Base-by-base conservation (phyloP, 768 basidiomycete species). In the Termitomyces titanicus region DNA sequence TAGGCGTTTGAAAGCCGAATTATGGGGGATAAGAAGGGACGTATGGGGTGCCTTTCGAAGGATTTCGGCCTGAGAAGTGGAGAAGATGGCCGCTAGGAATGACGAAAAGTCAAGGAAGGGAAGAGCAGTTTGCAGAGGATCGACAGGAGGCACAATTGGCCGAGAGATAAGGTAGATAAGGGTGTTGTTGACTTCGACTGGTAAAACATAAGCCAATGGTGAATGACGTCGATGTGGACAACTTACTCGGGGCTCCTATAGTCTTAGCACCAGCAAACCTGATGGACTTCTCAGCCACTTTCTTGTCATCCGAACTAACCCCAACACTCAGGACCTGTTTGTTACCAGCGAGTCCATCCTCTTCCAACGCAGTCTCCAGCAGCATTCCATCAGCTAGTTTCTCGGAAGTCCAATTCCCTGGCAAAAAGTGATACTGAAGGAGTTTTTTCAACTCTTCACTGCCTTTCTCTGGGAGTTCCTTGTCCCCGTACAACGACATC, bases 401-500 rank as follows among this genome's bases (percentile, higher is more conserved):
- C 51, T 80, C 77, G 3, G 82, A 79, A 0, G 78, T 76, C 82
- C 90, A 88, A 55, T 79, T 80, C 9, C 92, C 92, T 0, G 92
- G 89, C 42, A 98, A 74, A 68, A 99, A 94, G 70, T 99, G 97
- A 66, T 98, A 98, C 62, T 85, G 78, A 38, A 98, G 71, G 49
- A 88, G 64, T 56, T 79, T 85, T 68, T 79, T 86, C 53, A 98
- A 74, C 56, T 89, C 90, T 15, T 79, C 76, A 18, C 77, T 84
- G 4, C 89, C 91, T 29, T 69, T 72, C 53, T 82, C 74, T 4
- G 92, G 92, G 20, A 90, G 68, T 29, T 82, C 77, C 13, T 70
- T 73, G 43, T 75, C 72, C 15, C 78, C 76, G 47, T 81, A 82
- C 34, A 85, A 55, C 20, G 79, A 74, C 35, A 98, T 68, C 5